These are phyloP conservation scores for Septoria petroselini DNA, from an alignment of 2,329 filamentous ascomycete genomes.

Conservation along the genomic window DNA sequence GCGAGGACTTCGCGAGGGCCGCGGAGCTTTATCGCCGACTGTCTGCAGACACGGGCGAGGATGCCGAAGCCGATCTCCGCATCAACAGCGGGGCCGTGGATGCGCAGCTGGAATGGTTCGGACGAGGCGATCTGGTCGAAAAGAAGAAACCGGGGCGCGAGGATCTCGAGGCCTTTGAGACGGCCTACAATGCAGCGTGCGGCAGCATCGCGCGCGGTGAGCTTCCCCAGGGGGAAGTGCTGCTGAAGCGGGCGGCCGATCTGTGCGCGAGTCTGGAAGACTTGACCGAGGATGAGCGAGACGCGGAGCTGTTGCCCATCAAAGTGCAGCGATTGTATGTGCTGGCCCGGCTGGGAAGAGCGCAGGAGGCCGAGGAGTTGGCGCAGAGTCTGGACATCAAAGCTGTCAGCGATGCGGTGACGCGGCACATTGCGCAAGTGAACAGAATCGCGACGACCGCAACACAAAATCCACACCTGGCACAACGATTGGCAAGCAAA, in stretches of 20 bases:
- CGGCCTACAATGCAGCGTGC: slow-evolving; percentile 77
- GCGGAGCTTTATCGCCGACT: slow-evolving; percentile 62
- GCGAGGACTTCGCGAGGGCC: slow-evolving; percentile 68
- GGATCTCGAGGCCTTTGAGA: slow-evolving; percentile 73
- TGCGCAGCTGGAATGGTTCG: slow-evolving; percentile 70
- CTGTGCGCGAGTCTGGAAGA: slow-evolving; percentile 73
- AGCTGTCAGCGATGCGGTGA: slow-evolving; percentile 66
- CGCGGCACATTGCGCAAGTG: slow-evolving; percentile 63
- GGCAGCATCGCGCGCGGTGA: slow-evolving; percentile 67
- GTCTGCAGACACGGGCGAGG: slow-evolving; percentile 46
- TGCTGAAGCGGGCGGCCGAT: slow-evolving; percentile 67
- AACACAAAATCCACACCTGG: slow-evolving; percentile 62
- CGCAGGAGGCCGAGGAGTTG: slow-evolving; percentile 62
- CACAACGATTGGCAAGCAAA: slow-evolving; percentile 60
- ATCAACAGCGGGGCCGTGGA: slow-evolving; percentile 73
- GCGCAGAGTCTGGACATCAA: slow-evolving; percentile 60
- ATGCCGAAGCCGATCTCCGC: slow-evolving; percentile 69
- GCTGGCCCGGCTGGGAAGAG: slow-evolving; percentile 62
- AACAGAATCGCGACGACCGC: slow-evolving; percentile 56
- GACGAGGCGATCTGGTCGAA: slow-evolving; percentile 51
- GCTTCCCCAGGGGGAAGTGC: slow-evolving; percentile 59
- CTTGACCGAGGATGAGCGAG: slow-evolving; percentile 69
- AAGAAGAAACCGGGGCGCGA: slow-evolving; percentile 58
- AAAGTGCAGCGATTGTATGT: slow-evolving; percentile 73
- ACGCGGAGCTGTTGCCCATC: slow-evolving; percentile 70